Base-by-base conservation (phyloP, 208 protist genomes). In the Histomonas meleagridis region DNA sequence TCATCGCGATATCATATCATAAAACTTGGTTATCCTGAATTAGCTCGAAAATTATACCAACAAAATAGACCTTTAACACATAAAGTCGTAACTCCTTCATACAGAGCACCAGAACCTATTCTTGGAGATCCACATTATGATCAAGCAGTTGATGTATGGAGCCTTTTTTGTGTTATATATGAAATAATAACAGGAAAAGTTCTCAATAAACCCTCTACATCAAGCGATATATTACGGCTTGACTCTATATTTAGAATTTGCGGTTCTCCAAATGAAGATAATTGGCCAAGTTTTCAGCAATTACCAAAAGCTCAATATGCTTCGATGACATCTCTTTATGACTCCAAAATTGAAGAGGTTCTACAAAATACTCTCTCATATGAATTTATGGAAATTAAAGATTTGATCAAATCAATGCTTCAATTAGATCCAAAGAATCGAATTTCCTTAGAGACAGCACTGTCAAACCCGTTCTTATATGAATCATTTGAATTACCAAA, bases 21-120 rank as follows among this genome's bases (percentile, higher is more conserved):
- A 14, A 72, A 72, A 43, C 65, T 72, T 40, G 32, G 65, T 23
- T 26, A 72, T 72, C 40, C 40, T 72, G 65, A 32, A 43, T 72
- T 43, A 43, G 65, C 65, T 12, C 16, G 18, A 12, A 72, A 72
- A 72, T 26, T 26, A 32, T 26, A 72, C 32, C n/a, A 26, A 40
- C 16, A 18, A 43, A 26, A 43, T 2, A 12, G 3, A 35, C 32
- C 32, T 18, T 72, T 65, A 26, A 65, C 76, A 23, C 32, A 40
- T 38, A 86, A 86, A n/a, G 95, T 96, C 0, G 94, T 95, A 46
- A 97, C 95, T 32, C 92, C 95, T 16, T 99, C 97, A 96, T 99
- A 99, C 93, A 96, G 98, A 38, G 96, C 97, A 3, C 98, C 98
- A 48, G 98, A 99, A 95, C 94, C 99, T 65, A 94, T 99, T n/a